A percentile compares a stretch with the other conserved stretches of the same genome.
These are phyloP conservation scores for Trichocladium uniseriatum DNA, from an alignment of 495 filamentous ascomycete species.

Conservation along the genomic window DNA sequence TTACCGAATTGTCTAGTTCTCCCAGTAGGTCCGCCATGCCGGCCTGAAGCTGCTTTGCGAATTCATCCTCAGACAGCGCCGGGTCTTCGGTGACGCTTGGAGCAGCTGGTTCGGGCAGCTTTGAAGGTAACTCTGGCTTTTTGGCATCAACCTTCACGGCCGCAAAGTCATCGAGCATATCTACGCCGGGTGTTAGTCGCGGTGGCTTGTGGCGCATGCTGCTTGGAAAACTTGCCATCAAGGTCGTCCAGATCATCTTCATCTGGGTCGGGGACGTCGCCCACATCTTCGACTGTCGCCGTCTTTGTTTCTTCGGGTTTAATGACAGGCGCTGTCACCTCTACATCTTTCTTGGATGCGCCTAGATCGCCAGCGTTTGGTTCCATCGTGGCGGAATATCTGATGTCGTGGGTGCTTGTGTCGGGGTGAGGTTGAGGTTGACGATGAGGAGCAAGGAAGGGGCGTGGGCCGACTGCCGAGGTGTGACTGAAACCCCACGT, in stretches of 20 bases:
- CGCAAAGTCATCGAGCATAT: constrained; percentile 86
- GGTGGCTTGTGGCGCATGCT: neutral
- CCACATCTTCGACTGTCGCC: constrained; percentile 18
- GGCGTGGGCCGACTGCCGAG: neutral
- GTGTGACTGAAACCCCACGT: neutral
- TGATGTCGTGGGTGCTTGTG: neutral
- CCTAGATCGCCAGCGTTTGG: constrained; percentile 13
- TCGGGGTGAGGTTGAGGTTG: neutral
- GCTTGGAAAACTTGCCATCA: constrained; percentile 55
- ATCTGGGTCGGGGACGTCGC: constrained; percentile 62
- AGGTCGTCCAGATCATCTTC: constrained; percentile 87
- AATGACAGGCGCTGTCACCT: neutral
- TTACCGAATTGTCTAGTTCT: constrained; percentile 53
- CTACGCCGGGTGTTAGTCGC: constrained; percentile 34
- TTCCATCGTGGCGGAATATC: constrained; percentile 11
- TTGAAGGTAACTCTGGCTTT: constrained; percentile 32
- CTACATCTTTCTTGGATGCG: constrained; percentile 7
- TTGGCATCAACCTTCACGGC: constrained; percentile 42
- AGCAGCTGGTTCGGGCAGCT: constrained; percentile 30
- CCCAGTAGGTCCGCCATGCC: constrained; percentile 80
- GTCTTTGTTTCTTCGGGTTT: constrained; percentile 10
- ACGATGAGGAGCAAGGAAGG: neutral
- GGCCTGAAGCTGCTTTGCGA: constrained; percentile 71
- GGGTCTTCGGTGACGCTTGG: constrained; percentile 18
- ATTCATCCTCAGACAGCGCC: constrained; percentile 54